These are phyloP conservation scores for Batkoa obscura DNA, from an alignment of 371 early-diverging fungal genomes.

Conservation along the genomic window DNA sequence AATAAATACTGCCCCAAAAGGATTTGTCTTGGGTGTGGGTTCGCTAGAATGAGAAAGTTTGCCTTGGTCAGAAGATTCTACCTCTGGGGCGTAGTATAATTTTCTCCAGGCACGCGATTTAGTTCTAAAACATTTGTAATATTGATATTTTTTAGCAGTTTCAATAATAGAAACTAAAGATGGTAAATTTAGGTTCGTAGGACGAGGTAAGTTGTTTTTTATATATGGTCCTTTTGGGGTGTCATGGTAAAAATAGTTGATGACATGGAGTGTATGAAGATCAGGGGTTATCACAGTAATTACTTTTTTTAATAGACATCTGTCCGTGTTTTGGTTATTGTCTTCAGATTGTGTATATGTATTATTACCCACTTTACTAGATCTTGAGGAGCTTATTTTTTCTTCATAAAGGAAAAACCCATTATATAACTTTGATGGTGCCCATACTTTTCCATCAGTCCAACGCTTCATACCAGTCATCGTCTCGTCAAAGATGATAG, in stretches of 20 bases:
- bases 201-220: too few relatives aligned
- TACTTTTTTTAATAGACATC: background rate
- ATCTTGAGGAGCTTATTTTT: constrained; percentile 9
- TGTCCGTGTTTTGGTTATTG: background rate
- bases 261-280: background rate
- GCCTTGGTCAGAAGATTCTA: too few relatives aligned
- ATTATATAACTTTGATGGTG: constrained; percentile 59
- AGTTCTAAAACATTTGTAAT: background rate
- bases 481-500: constrained; percentile 62
- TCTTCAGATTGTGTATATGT: background rate
- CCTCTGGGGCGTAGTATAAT: background rate
- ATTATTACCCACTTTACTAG: background rate
- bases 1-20: too few relatives aligned
- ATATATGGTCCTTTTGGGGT: background rate
- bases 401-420: constrained; percentile 62
- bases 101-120: background rate
- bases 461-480: constrained; percentile 73
- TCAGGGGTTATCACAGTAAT: background rate
- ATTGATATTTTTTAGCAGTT: background rate
- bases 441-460: constrained; percentile 78
- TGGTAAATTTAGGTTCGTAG: too few relatives aligned
- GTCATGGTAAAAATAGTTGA: background rate
- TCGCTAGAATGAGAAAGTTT: too few relatives aligned
- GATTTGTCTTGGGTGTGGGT: too few relatives aligned
- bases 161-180: too few relatives aligned